Base-by-base conservation (phyloP, 2,329 filamentous ascomycete genomes). In the Fusarium pseudograminearum region DNA sequence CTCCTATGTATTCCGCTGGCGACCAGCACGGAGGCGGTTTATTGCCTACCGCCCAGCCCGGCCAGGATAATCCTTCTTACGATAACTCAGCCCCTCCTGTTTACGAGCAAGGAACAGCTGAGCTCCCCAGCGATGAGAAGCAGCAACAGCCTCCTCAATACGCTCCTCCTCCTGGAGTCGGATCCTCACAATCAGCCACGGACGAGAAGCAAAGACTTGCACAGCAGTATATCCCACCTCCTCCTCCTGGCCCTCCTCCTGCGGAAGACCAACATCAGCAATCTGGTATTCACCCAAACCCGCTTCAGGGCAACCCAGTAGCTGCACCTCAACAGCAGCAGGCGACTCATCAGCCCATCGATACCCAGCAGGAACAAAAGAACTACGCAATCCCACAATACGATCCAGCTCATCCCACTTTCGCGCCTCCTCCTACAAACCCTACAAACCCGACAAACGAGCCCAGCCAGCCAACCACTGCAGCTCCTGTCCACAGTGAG, bases 351-450 rank as follows among this genome's bases (percentile, higher is more conserved):
- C 42, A 40, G 24, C 65, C 58, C 2, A 31, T 41, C 7, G 48
- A 65, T 7, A 15, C 48, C n/a, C 63, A 66, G 34, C 56, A 63
- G 11, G 15, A 52, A 7, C 69, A 70, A 14, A 71, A 74, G 15
- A 64, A 60, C 48, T 78, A 78, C 26, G 46, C 61, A 10, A 78
- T 79, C 26, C 76, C 77, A 4, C 61, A 72, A 6, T 78, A 79
- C 42, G 70, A 77, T 41, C 76, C 77, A 48, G 76, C 76, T 4
- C 69, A 73, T 30, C 76, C 77, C 34, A 63, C 65, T 38, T 78
- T 78, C 65, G 76, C 76, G 2, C 74, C 76, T 8, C 76, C 75
- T 28, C 75, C 76, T 2, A 51, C 66, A 5, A 48, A 57, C 26
- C 74, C 76, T 4, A 57, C 66, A 3, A 48, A 56, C 26, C 74